phyloP scores from a whole-genome alignment of 495 filamentous ascomycete genomes.

The Annulohypoxylon stygium region DNA sequence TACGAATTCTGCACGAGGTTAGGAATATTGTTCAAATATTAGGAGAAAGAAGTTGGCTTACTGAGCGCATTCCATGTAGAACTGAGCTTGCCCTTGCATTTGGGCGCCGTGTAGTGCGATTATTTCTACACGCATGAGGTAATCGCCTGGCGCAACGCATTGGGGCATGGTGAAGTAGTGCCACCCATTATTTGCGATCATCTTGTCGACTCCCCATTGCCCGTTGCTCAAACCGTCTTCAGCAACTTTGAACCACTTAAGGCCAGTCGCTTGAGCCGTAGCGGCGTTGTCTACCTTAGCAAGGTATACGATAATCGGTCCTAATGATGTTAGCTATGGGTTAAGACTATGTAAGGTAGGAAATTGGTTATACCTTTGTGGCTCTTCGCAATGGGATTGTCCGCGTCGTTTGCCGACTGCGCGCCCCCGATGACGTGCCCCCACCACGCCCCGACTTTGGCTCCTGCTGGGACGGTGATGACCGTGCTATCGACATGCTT shows the following conservation, averaged over 20 bases:
- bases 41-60: conserved; percentile 34
- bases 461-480: conserved; percentile 61
- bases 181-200: conserved; percentile 59
- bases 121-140: conserved; percentile 67
- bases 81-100: conserved; percentile 60
- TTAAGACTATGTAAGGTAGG: too few relatives aligned
- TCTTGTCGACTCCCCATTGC: conserved; percentile 60
- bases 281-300: conserved; percentile 63
- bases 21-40: neutral
- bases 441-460: conserved; percentile 64
- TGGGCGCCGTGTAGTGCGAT: conserved; percentile 63
- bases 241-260: conserved; percentile 62
- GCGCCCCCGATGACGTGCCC: conserved; percentile 64
- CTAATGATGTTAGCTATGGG: conserved; percentile 41
- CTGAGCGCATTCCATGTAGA: conserved; percentile 64
- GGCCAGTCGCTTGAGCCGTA: conserved; percentile 54
- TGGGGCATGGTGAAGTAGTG: conserved; percentile 62
- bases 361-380: too few relatives aligned
- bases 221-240: conserved; percentile 58
- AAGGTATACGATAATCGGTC: conserved; percentile 64
- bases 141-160: conserved; percentile 61
- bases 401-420: conserved; percentile 58
- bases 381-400: conserved; percentile 64
- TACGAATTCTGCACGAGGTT: conserved; percentile 54
- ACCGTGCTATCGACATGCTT: conserved; percentile 56